Evolutionary conservation across 345 rosid genomes (phyloP).

Genomic region (Streptanthus diversifolius): DNA sequence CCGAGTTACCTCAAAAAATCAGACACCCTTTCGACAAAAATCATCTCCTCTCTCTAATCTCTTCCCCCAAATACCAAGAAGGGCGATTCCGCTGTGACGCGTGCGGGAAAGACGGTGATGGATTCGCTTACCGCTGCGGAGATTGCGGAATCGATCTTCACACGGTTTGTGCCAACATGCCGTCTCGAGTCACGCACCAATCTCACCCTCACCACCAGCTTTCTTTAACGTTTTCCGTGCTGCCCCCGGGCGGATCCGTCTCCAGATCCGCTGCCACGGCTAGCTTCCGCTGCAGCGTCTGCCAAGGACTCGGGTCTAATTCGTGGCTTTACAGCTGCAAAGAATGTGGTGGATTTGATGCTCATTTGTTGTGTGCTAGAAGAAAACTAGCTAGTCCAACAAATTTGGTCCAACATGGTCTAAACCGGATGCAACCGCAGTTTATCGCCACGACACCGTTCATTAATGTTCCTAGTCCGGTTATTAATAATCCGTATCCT

Average conservation of each 20-base stretch:
- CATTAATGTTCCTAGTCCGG: conserved; percentile 1
- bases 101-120: conserved; percentile 38
- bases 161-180: conserved; percentile 43
- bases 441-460: neutral
- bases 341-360: conserved; percentile 40
- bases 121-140: conserved; percentile 47
- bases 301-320: conserved; percentile 31
- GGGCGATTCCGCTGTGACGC: conserved; percentile 40
- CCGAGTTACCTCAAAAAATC: conserved; percentile 39
- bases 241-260: neutral
- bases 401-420: neutral
- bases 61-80: conserved; percentile 32
- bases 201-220: conserved; percentile 44
- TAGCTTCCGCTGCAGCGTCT: conserved; percentile 40
- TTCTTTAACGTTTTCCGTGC: conserved; percentile 34
- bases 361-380: conserved; percentile 43
- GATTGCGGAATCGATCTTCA: conserved; percentile 46
- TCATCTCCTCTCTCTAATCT: conserved; percentile 40
- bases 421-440: neutral
- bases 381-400: conserved; percentile 1
- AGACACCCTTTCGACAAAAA: conserved; percentile 41
- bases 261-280: conserved; percentile 22
- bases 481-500: neutral
- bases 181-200: conserved; percentile 33
- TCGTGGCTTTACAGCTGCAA: conserved; percentile 49